Percentiles rank a stretch among this genome's conserved stretches.
Evolutionary conservation across 106 monocot genomes (phyloP).

Genomic region (Dendrobium officinale): DNA sequence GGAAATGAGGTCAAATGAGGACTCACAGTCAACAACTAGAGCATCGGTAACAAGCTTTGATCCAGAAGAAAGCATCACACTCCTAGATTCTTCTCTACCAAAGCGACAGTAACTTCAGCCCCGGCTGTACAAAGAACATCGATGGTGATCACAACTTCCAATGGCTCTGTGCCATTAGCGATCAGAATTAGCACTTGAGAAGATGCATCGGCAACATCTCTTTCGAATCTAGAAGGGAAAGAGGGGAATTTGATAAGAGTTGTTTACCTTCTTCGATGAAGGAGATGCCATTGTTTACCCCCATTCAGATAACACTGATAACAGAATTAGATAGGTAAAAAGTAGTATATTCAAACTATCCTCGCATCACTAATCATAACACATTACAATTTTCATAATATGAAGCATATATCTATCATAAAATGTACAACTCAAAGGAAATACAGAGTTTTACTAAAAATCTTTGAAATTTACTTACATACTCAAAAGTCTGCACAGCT

Average conservation of each 20-base stretch:
- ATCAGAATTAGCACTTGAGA: slow-evolving; percentile 69
- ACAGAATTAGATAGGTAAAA: too few relatives aligned
- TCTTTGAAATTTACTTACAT: too few relatives aligned
- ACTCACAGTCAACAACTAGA: slow-evolving; percentile 39
- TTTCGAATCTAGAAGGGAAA: neutral
- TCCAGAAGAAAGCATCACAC: slow-evolving; percentile 52
- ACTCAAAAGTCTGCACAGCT: too few relatives aligned
- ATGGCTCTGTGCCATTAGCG: slow-evolving; percentile 81
- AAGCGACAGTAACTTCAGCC: slow-evolving; percentile 81
- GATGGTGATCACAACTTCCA: slow-evolving; percentile 85
- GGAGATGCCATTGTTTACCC: slow-evolving; percentile 20
- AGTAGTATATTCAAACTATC: too few relatives aligned
- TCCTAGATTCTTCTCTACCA: slow-evolving; percentile 29
- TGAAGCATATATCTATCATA: too few relatives aligned
- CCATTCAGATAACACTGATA: too few relatives aligned
- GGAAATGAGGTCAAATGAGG: slow-evolving; percentile 44
- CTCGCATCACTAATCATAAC: too few relatives aligned
- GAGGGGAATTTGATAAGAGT: neutral
- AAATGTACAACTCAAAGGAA: too few relatives aligned
- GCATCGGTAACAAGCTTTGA: slow-evolving; percentile 77
- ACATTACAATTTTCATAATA: too few relatives aligned
- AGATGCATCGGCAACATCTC: neutral
- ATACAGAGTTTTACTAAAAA: too few relatives aligned
- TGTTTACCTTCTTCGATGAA: slow-evolving; percentile 8
- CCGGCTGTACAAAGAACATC: slow-evolving; percentile 78